Evolutionary conservation across 371 early-diverging fungal species (phyloP).

Genomic region (Capniomyces stellatus): DNA sequence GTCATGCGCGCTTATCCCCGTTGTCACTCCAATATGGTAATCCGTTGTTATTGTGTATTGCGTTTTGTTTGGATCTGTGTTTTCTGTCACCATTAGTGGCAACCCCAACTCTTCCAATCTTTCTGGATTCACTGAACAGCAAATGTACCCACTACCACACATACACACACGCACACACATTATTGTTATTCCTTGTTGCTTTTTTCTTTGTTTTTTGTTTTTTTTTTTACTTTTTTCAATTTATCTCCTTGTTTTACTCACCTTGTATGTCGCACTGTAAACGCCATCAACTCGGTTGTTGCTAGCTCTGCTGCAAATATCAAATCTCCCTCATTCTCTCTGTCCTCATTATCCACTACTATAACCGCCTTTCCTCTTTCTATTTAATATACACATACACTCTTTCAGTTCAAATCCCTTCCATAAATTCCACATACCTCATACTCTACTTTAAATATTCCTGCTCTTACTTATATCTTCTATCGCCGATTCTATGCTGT

Average conservation of each 20-base stretch:
- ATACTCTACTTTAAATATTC: not conserved
- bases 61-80: constrained; percentile 74
- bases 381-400: constrained; percentile 4
- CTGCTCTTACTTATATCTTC: constrained; percentile 44
- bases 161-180: not conserved
- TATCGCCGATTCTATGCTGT: constrained; percentile 52
- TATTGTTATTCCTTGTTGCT: no score
- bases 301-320: constrained; percentile 80
- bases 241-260: no score
- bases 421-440: not conserved
- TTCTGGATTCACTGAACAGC: constrained; percentile 59
- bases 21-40: constrained; percentile 62
- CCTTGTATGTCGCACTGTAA: constrained; percentile 82
- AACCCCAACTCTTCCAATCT: constrained; percentile 62
- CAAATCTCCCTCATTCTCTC: constrained; percentile 95
- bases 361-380: constrained; percentile 69
- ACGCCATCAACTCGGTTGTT: constrained; percentile 82
- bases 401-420: not conserved
- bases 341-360: constrained; percentile 88
- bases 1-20: constrained; percentile 88
- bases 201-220: not conserved
- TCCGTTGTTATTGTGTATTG: constrained; percentile 88
- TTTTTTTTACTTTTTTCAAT: constrained; percentile 42
- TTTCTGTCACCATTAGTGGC: constrained; percentile 84
- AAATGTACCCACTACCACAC: constrained; percentile 85